These are phyloP conservation scores for Cytospora chrysosperma DNA, from an alignment of 2,329 filamentous ascomycete genomes.

Conservation along the genomic window DNA sequence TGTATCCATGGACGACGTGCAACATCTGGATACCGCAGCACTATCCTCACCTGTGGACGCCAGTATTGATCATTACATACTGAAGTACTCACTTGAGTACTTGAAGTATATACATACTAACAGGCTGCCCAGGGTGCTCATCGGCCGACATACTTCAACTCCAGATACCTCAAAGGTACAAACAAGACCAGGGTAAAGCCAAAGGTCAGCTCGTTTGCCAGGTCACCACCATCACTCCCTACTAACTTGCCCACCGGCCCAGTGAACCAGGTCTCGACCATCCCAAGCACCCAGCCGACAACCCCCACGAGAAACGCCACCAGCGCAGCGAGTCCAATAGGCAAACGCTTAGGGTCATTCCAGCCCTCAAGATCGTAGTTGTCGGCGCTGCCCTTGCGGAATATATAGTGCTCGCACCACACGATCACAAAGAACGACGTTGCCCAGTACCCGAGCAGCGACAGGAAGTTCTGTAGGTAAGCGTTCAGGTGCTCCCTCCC, in stretches of 20 bases:
- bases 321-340: constrained; percentile 42
- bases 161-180: constrained; percentile 46
- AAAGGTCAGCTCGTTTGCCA: constrained; percentile 53
- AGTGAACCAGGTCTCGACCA: constrained; percentile 57
- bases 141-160: constrained; percentile 46
- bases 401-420: constrained; percentile 47
- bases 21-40: too few species aligned
- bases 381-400: constrained; percentile 40
- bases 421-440: constrained; percentile 48
- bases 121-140: too few species aligned
- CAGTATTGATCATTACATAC: too few species aligned
- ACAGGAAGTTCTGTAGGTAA: constrained; percentile 47
- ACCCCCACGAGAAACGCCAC: constrained; percentile 45
- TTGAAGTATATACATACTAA: too few species aligned
- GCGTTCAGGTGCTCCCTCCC: constrained; percentile 42
- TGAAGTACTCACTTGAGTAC: too few species aligned
- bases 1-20: too few species aligned
- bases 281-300: constrained; percentile 54
- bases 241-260: constrained; percentile 45
- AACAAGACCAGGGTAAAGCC: constrained; percentile 47
- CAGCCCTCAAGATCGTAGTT: constrained; percentile 50
- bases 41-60: too few species aligned
- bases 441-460: constrained; percentile 49
- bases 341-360: constrained; percentile 44
- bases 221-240: constrained; percentile 45